Evolutionary conservation across 169 alveolate genomes (phyloP).

Genomic region (Plasmodium falciparum): DNA sequence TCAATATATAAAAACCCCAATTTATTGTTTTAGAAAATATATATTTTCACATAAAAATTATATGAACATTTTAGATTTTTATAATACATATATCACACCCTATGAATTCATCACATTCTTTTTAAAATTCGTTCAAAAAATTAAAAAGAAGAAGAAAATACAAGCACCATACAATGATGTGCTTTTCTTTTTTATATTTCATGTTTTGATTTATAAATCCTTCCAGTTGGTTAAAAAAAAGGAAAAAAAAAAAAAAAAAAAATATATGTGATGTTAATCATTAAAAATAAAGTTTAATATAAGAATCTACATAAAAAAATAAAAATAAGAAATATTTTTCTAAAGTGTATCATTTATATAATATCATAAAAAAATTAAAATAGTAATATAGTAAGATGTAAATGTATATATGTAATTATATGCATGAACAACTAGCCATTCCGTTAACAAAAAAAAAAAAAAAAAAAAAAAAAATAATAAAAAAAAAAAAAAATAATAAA

Average conservation of each 20-base stretch:
- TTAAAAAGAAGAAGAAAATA: constrained; percentile 29
- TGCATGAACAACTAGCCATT: too few relatives aligned
- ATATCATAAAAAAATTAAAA: too few relatives aligned
- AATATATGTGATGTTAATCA: not conserved
- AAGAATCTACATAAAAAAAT: too few relatives aligned
- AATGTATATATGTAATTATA: too few relatives aligned
- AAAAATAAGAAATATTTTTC: too few relatives aligned
- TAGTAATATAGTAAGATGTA: too few relatives aligned
- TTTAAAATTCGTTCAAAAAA: constrained; percentile 47
- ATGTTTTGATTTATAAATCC: constrained; percentile 25
- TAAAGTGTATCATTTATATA: too few relatives aligned
- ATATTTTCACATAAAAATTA: constrained; percentile 35
- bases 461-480: too few relatives aligned
- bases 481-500: too few relatives aligned
- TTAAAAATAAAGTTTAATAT: too few relatives aligned
- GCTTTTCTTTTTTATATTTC: constrained; percentile 60
- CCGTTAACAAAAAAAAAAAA: too few relatives aligned
- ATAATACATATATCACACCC: constrained; percentile 46
- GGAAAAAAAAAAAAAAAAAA: not conserved
- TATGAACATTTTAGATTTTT: constrained; percentile 49
- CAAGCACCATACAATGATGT: constrained; percentile 26
- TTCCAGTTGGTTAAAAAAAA: constrained; percentile 31
- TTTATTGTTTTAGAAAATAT: constrained; percentile 11
- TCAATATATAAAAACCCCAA: constrained; percentile 22
- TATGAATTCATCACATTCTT: constrained; percentile 44